Percentiles rank a stretch among this genome's conserved stretches.
Evolutionary conservation across 495 filamentous ascomycete species (phyloP).

Genomic region (Tuber aestivum): DNA sequence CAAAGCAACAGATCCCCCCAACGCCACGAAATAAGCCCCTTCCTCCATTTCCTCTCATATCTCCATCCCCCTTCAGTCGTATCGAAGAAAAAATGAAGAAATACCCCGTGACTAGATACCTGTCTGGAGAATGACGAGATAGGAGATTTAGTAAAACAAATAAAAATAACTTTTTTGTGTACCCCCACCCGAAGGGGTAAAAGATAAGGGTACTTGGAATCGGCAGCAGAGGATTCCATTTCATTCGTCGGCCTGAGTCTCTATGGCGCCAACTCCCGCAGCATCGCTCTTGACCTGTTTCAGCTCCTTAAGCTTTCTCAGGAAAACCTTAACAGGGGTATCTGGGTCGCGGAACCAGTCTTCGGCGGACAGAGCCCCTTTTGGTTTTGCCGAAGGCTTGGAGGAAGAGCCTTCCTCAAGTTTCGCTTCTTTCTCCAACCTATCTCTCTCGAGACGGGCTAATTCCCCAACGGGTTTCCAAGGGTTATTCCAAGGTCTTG

Average conservation of each 20-base stretch:
- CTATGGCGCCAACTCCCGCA: neutral
- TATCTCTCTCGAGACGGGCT: neutral
- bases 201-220: neutral
- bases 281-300: constrained; percentile 15
- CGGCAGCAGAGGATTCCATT: neutral
- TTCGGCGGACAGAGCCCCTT: neutral
- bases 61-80: neutral
- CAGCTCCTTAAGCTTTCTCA: constrained; percentile 24
- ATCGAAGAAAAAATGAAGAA: neutral
- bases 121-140: neutral
- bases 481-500: neutral
- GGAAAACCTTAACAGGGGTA: constrained; percentile 34
- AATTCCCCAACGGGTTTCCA: neutral
- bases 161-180: neutral
- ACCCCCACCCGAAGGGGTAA: neutral
- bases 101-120: neutral
- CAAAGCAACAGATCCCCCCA: neutral
- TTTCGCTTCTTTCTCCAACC: neutral
- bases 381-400: neutral
- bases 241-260: neutral
- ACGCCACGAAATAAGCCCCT: neutral
- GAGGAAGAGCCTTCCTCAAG: neutral
- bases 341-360: constrained; percentile 38
- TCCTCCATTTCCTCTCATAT: neutral
- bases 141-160: neutral